Evolutionary conservation across 805 yeast species (phyloP).

Genomic region (Schwanniomyces polymorphus): DNA sequence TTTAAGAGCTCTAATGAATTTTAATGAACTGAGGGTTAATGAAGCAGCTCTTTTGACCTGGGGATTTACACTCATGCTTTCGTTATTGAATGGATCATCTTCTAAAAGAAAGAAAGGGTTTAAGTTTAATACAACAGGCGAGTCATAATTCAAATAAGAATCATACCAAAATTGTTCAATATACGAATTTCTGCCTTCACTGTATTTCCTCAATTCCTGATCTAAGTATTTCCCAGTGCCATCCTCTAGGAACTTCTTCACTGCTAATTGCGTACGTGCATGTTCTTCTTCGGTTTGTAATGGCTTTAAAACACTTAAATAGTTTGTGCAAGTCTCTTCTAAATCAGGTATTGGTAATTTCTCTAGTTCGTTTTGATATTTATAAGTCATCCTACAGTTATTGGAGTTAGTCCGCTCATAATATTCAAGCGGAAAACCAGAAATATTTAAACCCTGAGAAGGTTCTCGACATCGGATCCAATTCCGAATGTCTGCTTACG

Average conservation of each 20-base stretch:
- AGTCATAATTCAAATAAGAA: constrained; percentile 81
- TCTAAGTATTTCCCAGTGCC: constrained; percentile 59
- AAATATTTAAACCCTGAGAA: not conserved
- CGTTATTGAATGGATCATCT: constrained; percentile 82
- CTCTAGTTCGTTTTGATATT: constrained; percentile 55
- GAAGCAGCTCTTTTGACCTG: constrained; percentile 83
- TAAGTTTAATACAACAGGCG: constrained; percentile 86
- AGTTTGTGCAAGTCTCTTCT: constrained; percentile 62
- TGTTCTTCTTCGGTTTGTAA: constrained; percentile 79
- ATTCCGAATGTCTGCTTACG: not conserved
- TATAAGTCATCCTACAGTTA: constrained; percentile 44
- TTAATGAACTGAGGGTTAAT: constrained; percentile 70
- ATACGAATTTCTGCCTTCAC: constrained; percentile 68
- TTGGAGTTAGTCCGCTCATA: not conserved
- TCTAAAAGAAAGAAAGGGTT: constrained; percentile 89
- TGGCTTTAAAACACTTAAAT: constrained; percentile 70
- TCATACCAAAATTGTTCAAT: constrained; percentile 96
- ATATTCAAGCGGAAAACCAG: not conserved
- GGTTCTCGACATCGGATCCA: not conserved
- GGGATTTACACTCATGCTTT: constrained; percentile 41
- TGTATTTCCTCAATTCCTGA: constrained; percentile 59
- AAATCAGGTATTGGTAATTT: constrained; percentile 83
- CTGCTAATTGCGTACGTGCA: constrained; percentile 56
- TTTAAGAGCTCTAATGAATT: constrained; percentile 78
- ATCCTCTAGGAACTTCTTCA: constrained; percentile 52